Percentiles rank a stretch among this genome's conserved stretches.
Conservation (phyloP, 441 rosid genomes). For the Euphorbia schlechtendalii region DNA sequence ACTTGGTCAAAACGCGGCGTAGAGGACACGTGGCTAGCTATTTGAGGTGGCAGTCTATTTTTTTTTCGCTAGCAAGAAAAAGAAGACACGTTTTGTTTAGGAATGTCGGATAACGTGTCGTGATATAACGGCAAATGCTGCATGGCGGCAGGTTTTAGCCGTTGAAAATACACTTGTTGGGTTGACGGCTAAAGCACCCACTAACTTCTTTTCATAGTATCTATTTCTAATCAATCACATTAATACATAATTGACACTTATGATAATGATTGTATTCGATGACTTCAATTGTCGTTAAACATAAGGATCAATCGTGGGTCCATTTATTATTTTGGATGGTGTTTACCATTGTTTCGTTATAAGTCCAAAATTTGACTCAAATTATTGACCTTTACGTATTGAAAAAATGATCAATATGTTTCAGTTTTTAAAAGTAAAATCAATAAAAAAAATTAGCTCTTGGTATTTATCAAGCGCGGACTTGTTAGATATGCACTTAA, state of each 20-base stretch:
- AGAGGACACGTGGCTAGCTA: not conserved
- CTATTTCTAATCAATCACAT: not conserved
- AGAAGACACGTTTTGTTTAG: not conserved
- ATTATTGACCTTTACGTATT: no score
- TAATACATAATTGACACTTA: no score
- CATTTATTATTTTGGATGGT: not conserved
- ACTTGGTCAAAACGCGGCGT: not conserved
- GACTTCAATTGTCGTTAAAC: not conserved
- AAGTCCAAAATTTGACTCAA: no score
- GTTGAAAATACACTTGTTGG: not conserved
- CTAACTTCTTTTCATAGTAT: not conserved
- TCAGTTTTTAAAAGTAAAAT: no score
- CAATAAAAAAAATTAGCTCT: no score
- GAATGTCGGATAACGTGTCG: not conserved
- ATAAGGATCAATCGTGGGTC: not conserved
- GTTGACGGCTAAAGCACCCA: not conserved
- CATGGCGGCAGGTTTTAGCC: not conserved
- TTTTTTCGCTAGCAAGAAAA: not conserved
- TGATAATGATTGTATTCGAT: no score
- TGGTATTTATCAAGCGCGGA: no score
- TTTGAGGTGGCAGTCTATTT: not conserved
- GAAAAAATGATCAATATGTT: no score
- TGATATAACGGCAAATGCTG: not conserved
- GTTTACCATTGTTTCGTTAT: no score
- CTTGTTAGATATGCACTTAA: no score